Conservation (phyloP, 108 stramenopile species). For the Conticribra guillardii region DNA sequence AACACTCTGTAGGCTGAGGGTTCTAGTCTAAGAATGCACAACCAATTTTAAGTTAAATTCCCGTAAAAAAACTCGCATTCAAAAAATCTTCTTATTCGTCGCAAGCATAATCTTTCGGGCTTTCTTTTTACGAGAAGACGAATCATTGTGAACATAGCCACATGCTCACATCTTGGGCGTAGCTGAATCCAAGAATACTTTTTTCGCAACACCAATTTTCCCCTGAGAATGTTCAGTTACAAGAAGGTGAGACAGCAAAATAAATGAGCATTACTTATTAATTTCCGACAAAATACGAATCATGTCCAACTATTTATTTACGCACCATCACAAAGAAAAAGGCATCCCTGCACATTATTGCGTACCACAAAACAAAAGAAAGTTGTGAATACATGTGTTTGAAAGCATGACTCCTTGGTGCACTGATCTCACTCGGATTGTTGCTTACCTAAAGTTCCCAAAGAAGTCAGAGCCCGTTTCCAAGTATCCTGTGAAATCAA, state of each 20-base stretch:
- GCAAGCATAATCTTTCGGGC: too few species aligned
- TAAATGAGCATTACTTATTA: too few species aligned
- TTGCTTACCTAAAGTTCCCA: conserved; percentile 52
- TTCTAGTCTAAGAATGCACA: too few species aligned
- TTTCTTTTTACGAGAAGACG: too few species aligned
- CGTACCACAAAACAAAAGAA: not conserved
- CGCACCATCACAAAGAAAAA: conserved; percentile 67
- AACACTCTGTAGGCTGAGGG: too few species aligned
- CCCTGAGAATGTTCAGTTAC: conserved; percentile 29
- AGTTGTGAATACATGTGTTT: not conserved
- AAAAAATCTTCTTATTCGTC: too few species aligned
- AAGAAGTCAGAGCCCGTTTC: conserved; percentile 69
- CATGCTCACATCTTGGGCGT: conserved; percentile 63
- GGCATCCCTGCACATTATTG: conserved; percentile 49
- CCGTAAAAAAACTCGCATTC: too few species aligned
- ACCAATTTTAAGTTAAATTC: too few species aligned
- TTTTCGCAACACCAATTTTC: conserved; percentile 64
- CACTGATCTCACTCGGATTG: too few species aligned
- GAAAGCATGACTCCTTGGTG: too few species aligned
- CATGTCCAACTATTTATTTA: conserved; percentile 4
- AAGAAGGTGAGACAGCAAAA: not conserved
- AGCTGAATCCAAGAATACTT: conserved; percentile 70
- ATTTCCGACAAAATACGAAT: not conserved
- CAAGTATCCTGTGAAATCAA: conserved; percentile 51
- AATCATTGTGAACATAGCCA: too few species aligned